Evolutionary conservation across 768 basidiomycete genomes (phyloP), one percentile per base, ranked within the genome.

Genomic region (Melanogaster broomeanus): DNA sequence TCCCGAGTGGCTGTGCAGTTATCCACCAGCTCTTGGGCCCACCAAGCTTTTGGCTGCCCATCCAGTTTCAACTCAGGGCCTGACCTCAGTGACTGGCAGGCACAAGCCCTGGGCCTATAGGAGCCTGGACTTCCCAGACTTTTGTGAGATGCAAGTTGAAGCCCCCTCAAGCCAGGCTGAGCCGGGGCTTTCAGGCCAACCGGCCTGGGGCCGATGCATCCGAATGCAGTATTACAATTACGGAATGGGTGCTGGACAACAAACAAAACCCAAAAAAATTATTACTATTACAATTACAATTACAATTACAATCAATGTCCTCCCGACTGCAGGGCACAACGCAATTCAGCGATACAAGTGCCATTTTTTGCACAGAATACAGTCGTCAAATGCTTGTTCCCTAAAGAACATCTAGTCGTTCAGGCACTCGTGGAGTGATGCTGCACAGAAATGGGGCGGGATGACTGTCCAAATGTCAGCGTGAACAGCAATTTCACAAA

Each of bases 1-100:
- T 70, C 82, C 83, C 0, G 80, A 83, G n/a, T n/a, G 79, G 79
- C 82, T 5, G 75, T 67, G 37, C 80, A 72, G 69, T 83, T 83
- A n/a, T n/a, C n/a, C n/a, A n/a, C n/a, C 61, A 73, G 77, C 42
- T 71, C 79, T 0, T 79, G 78, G 30, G 57, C 80, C 83, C n/a
- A n/a, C 3, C 84, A 85, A 61, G 69, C 76, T 8, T 83, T n/a
- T n/a, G n/a, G n/a, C n/a, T n/a, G n/a, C n/a, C n/a, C n/a, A n/a
- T n/a, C n/a, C n/a, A n/a, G n/a, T n/a, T n/a, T n/a, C n/a, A n/a
- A n/a, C n/a, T n/a, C n/a, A n/a, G 82, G 81, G 74, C 77, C 1
- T 85, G 83, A 84, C 71, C 79, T 13, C 80, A 77, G 0, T 81
- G 78, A 61, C 71, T 84, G 61, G 58, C 71, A 2, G 65, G 63